A percentile compares a stretch with the other conserved stretches of the same genome.
Evolutionary conservation across 495 filamentous ascomycete genomes (phyloP).

Genomic region (Lophium mytilinum): DNA sequence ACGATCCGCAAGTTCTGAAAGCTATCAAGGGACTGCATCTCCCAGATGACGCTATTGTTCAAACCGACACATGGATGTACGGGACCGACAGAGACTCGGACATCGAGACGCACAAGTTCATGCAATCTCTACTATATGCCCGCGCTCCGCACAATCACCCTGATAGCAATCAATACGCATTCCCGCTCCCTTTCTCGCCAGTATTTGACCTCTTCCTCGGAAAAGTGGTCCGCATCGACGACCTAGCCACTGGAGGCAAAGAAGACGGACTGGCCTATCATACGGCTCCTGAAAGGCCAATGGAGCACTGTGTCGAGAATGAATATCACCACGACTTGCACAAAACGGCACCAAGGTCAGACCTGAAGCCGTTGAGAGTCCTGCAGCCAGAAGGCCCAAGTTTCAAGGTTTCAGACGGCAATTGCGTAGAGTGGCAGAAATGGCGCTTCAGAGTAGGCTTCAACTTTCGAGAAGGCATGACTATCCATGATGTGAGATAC

Average conservation of each 20-base stretch:
- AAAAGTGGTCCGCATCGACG: constrained; percentile 8
- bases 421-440: constrained; percentile 28
- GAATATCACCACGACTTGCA: neutral
- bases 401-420: constrained; percentile 14
- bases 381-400: constrained; percentile 25
- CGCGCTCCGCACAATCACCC: constrained; percentile 7
- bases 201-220: constrained; percentile 6
- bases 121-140: constrained; percentile 7
- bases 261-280: constrained; percentile 11
- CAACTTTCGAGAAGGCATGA: constrained; percentile 29
- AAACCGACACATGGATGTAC: constrained; percentile 18
- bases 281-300: constrained; percentile 2
- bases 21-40: constrained; percentile 11
- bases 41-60: constrained; percentile 2
- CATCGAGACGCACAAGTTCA: constrained; percentile 10
- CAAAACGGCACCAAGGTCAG: neutral
- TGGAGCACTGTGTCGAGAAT: constrained; percentile 8
- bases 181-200: constrained; percentile 10
- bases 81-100: constrained; percentile 11
- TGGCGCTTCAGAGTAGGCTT: constrained; percentile 29
- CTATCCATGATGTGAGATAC: constrained; percentile 45
- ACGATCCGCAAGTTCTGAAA: constrained; percentile 5
- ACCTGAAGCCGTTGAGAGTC: constrained; percentile 19
- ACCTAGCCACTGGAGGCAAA: constrained; percentile 10
- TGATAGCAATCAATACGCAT: constrained; percentile 15